A percentile compares a stretch with the other conserved stretches of the same genome.
These are phyloP conservation scores for Calonectria pteridis DNA, from an alignment of 2,329 filamentous ascomycete genomes.

Conservation along the genomic window DNA sequence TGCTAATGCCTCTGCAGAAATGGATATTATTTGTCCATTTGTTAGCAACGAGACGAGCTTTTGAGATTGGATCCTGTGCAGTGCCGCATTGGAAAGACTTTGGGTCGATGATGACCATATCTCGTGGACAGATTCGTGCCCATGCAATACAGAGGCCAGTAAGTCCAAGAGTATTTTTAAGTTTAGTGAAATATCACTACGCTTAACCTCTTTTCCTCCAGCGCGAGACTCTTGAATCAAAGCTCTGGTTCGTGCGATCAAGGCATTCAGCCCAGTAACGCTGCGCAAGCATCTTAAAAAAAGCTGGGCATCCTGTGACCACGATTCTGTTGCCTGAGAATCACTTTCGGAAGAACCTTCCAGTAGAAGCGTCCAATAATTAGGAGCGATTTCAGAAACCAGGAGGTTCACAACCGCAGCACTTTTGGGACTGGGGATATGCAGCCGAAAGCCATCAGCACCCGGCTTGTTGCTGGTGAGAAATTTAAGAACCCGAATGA, in stretches of 20 bases:
- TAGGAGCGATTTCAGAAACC: slow-evolving; percentile 79
- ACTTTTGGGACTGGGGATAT: slow-evolving; percentile 71
- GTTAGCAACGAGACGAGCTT: slow-evolving; percentile 59
- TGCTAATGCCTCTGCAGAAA: slow-evolving; percentile 68
- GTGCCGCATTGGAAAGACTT: slow-evolving; percentile 35
- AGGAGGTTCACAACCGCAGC: slow-evolving; percentile 82
- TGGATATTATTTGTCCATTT: slow-evolving; percentile 62
- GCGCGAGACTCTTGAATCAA: slow-evolving; percentile 66
- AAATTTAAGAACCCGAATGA: slow-evolving; percentile 66
- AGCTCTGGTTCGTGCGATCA: slow-evolving; percentile 76
- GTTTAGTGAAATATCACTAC: slow-evolving; percentile 58
- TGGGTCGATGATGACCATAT: slow-evolving; percentile 55
- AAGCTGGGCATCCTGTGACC: slow-evolving; percentile 56
- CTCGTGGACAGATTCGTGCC: slow-evolving; percentile 49
- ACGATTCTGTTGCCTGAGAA: slow-evolving; percentile 16
- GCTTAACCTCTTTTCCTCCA: slow-evolving; percentile 51
- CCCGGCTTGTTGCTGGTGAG: slow-evolving; percentile 52
- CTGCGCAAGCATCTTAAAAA: slow-evolving; percentile 78
- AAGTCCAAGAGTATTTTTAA: slow-evolving; percentile 59
- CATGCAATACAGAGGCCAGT: slow-evolving; percentile 56
- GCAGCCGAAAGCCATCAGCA: slow-evolving; percentile 41
- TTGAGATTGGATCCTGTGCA: slow-evolving; percentile 50
- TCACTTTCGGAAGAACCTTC: slow-evolving; percentile 52
- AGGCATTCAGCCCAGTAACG: slow-evolving; percentile 81
- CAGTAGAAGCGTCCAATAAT: slow-evolving; percentile 80